A percentile compares a stretch with the other conserved stretches of the same genome.
Evolutionary conservation across 1,139 yeast species (phyloP).

Genomic region (Geotrichum aggregatum): DNA sequence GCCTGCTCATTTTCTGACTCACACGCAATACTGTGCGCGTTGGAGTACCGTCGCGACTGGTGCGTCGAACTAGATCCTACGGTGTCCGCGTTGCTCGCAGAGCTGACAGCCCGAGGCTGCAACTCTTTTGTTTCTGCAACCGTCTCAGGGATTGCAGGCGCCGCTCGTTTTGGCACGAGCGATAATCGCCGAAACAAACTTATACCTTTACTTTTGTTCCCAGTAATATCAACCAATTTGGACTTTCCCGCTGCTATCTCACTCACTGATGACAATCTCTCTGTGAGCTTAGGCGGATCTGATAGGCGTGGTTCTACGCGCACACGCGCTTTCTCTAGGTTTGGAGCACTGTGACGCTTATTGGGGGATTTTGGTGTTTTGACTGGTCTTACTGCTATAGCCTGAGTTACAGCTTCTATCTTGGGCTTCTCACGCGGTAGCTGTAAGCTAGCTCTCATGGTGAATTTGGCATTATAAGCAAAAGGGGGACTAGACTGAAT

Average conservation of each 20-base stretch:
- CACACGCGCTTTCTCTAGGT: slow-evolving; percentile 13
- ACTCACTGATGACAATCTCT: background rate
- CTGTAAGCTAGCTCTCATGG: slow-evolving; percentile 18
- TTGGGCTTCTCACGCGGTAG: slow-evolving; percentile 2
- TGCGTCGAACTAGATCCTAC: background rate
- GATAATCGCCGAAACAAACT: slow-evolving; percentile 12
- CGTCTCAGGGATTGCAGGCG: slow-evolving; percentile 9
- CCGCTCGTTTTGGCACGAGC: slow-evolving; percentile 14
- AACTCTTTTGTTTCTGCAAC: background rate
- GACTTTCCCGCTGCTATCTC: background rate
- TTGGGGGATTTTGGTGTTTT: slow-evolving; percentile 1
- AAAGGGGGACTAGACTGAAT: slow-evolving; percentile 2
- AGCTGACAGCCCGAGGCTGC: background rate
- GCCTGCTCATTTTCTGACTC: too few relatives aligned
- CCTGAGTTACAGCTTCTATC: background rate
- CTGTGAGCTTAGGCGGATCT: slow-evolving; percentile 1
- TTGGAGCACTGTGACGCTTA: slow-evolving; percentile 4
- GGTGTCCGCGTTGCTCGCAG: slow-evolving; percentile 3
- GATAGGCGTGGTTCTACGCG: slow-evolving; percentile 2
- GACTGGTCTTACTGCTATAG: background rate
- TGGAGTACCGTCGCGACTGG: background rate
- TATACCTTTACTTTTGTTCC: background rate
- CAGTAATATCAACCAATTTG: too few relatives aligned
- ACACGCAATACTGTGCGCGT: too few relatives aligned
- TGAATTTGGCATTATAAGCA: slow-evolving; percentile 16